A percentile compares a stretch with the other conserved stretches of the same genome.
These are phyloP conservation scores for Cryptosporidium parvum DNA, from an alignment of 169 alveolate species.

Conservation along the genomic window DNA sequence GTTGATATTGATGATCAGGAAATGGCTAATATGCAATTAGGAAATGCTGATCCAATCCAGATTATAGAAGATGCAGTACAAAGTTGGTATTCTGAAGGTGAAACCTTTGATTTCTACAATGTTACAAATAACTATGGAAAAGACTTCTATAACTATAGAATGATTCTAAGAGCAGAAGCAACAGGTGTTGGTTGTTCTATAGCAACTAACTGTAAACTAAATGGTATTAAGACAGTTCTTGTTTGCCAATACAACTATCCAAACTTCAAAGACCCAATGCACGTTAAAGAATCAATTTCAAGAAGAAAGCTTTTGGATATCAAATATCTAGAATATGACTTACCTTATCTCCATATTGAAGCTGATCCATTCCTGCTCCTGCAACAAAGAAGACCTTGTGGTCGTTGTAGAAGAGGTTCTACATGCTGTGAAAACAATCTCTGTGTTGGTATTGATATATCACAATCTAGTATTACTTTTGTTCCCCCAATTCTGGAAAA, in stretches of 20 bases:
- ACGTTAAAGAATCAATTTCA: conserved; percentile 42
- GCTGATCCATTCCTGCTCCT: conserved; percentile 72
- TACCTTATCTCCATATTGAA: conserved; percentile 55
- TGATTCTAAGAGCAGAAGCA: conserved; percentile 80
- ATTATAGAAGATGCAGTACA: conserved; percentile 45
- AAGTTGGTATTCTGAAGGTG: conserved; percentile 58
- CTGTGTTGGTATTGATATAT: conserved; percentile 71
- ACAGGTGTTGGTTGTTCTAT: conserved; percentile 81
- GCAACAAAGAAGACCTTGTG: conserved; percentile 76
- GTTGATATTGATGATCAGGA: conserved; percentile 64
- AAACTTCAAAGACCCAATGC: conserved; percentile 61
- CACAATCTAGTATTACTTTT: conserved; percentile 72
- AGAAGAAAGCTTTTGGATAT: conserved; percentile 48
- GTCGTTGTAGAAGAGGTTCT: conserved; percentile 75
- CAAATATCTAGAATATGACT: conserved; percentile 36
- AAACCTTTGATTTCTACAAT: conserved; percentile 37
- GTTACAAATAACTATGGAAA: conserved; percentile 41
- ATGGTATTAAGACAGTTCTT: conserved; percentile 16
- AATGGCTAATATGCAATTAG: conserved; percentile 38
- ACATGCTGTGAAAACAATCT: conserved; percentile 75
- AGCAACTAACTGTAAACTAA: conserved; percentile 78
- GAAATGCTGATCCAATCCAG: conserved; percentile 30
- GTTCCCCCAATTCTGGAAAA: conserved; percentile 69
- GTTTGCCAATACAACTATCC: conserved; percentile 75
- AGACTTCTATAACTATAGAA: conserved; percentile 47